These are phyloP conservation scores for Termitomyces sp. DNA, from an alignment of 768 basidiomycete species.

Conservation along the genomic window DNA sequence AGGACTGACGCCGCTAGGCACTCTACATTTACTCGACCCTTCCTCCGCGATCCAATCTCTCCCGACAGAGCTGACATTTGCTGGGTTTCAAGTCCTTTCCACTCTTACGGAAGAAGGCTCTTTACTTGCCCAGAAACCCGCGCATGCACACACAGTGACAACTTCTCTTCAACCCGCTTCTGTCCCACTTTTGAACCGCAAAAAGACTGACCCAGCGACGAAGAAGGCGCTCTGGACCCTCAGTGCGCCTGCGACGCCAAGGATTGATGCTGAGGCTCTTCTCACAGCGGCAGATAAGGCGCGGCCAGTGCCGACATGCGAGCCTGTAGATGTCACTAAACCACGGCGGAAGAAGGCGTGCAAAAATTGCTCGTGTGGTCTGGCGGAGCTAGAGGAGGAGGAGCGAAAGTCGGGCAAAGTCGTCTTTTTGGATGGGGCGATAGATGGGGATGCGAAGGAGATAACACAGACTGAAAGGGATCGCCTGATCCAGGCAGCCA, in stretches of 20 bases:
- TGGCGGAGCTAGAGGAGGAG: constrained; percentile 88
- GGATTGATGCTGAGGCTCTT: constrained; percentile 79
- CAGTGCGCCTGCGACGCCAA: constrained; percentile 59
- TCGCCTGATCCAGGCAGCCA: constrained; percentile 59
- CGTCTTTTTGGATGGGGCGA: constrained; percentile 62
- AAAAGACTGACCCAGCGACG: constrained; percentile 56
- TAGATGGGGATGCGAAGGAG: constrained; percentile 54
- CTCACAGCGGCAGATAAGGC: constrained; percentile 79
- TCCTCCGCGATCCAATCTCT: constrained; percentile 37
- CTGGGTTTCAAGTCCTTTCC: constrained; percentile 61
- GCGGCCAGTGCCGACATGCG: constrained; percentile 74
- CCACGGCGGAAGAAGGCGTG: constrained; percentile 87
- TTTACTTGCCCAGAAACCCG: constrained; percentile 71
- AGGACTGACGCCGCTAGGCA: constrained; percentile 63
- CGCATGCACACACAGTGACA: constrained; percentile 32
- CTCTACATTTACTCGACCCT: constrained; percentile 59
- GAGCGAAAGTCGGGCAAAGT: constrained; percentile 59
- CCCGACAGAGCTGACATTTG: constrained; percentile 53
- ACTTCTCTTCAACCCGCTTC: constrained; percentile 42
- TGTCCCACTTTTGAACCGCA: constrained; percentile 49
- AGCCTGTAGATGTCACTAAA: constrained; percentile 47
- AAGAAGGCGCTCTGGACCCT: constrained; percentile 91
- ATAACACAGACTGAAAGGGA: constrained; percentile 58
- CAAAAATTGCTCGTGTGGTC: constrained; percentile 95
- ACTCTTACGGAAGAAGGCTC: constrained; percentile 31